phyloP scores from a whole-genome alignment of 768 basidiomycete species.

The Podaxis sp. region DNA sequence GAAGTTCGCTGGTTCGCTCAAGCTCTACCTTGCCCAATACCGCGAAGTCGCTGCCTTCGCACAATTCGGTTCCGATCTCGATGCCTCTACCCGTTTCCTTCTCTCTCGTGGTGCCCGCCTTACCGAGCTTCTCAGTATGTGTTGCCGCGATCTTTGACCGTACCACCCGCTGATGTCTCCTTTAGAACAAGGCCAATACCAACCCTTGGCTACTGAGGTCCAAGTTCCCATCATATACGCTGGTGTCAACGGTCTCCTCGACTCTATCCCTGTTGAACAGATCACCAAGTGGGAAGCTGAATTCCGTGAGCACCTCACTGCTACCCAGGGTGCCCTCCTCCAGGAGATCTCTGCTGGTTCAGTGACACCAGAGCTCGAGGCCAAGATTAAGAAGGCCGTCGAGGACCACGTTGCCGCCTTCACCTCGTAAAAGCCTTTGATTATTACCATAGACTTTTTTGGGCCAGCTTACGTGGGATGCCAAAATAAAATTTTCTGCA shows the following conservation, averaged over 20 bases:
- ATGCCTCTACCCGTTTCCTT: conserved; percentile 98
- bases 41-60: conserved; percentile 99
- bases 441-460: conserved; percentile 25
- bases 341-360: conserved; percentile 79
- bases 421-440: conserved; percentile 41
- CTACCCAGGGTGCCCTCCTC: conserved; percentile 72
- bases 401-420: conserved; percentile 86
- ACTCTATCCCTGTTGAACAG: conserved; percentile 91
- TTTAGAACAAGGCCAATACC: conserved; percentile 96
- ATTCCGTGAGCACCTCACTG: conserved; percentile 83
- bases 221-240: conserved; percentile 99
- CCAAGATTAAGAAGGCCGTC: conserved; percentile 91
- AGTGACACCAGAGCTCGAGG: conserved; percentile 88
- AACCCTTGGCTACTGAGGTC: conserved; percentile 89
- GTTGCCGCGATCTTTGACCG: not conserved
- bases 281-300: conserved; percentile 91
- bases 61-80: conserved; percentile 99
- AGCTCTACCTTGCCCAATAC: conserved; percentile 99
- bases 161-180: conserved; percentile 15
- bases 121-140: conserved; percentile 89
- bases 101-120: conserved; percentile 97
- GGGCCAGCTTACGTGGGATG: conserved; percentile 19
- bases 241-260: conserved; percentile 99
- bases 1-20: conserved; percentile 99
- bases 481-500: conserved; percentile 27